These are phyloP conservation scores for Fusarium graminum DNA, from an alignment of 2,329 filamentous ascomycete genomes.

Conservation along the genomic window DNA sequence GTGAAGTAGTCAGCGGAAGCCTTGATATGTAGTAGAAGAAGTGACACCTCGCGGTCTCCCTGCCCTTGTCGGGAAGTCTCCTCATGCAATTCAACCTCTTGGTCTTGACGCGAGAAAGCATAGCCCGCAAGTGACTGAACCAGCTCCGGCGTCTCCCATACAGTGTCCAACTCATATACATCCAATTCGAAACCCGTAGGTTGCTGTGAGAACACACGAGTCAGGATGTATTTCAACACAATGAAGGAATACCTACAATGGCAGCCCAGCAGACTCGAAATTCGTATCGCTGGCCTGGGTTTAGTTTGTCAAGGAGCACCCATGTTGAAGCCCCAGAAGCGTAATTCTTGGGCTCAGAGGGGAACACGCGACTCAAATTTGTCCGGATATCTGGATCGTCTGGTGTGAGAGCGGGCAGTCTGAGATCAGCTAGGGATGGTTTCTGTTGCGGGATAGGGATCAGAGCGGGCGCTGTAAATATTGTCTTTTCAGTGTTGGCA, in stretches of 20 bases:
- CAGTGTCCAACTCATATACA: constrained; percentile 70
- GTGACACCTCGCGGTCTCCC: constrained; percentile 57
- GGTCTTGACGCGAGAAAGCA: constrained; percentile 63
- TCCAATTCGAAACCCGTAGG: constrained; percentile 83
- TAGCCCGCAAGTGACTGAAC: constrained; percentile 74
- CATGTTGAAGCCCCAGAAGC: constrained; percentile 76
- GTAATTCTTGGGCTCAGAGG: constrained; percentile 58
- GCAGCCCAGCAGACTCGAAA: constrained; percentile 94
- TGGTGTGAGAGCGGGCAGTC: constrained; percentile 75
- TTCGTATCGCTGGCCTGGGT: constrained; percentile 85
- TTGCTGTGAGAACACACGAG: constrained; percentile 69
- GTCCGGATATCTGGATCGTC: constrained; percentile 69
- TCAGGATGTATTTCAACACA: constrained; percentile 17
- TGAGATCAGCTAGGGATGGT: constrained; percentile 65
- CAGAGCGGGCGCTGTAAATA: constrained; percentile 80
- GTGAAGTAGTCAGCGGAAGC: constrained; percentile 90
- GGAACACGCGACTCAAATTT: constrained; percentile 76
- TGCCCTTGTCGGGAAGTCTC: constrained; percentile 20
- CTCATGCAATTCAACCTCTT: constrained; percentile 20
- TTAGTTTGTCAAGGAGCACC: constrained; percentile 80
- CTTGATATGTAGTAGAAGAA: constrained; percentile 79
- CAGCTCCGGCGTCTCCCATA: constrained; percentile 73
- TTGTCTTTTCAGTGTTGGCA: constrained; percentile 91
- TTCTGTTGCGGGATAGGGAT: constrained; percentile 63
- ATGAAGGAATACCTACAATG: constrained; percentile 71